phyloP scores from a whole-genome alignment of 164 flowering plant genomes.

The Annona cherimola region DNA sequence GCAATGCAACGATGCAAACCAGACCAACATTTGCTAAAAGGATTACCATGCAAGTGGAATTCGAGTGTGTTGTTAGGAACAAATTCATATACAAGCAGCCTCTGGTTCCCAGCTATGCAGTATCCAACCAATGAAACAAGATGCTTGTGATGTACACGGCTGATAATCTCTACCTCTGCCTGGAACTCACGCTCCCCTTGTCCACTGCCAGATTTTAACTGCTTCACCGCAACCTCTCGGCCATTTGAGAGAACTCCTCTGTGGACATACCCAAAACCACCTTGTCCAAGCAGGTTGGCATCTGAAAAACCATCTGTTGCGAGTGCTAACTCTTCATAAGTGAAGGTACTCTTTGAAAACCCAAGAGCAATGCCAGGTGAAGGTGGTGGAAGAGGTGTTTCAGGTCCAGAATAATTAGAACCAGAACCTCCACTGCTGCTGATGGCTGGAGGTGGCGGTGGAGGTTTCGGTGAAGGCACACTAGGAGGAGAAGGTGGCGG shows the following conservation, averaged over 20 bases:
- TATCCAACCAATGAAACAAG: slow-evolving; percentile 94
- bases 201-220: slow-evolving; percentile 85
- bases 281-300: slow-evolving; percentile 89
- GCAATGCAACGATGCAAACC: neutral
- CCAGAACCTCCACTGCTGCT: slow-evolving; percentile 72
- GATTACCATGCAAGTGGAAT: slow-evolving; percentile 84
- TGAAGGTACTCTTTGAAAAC: slow-evolving; percentile 72
- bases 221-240: slow-evolving; percentile 86
- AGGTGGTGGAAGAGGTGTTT: slow-evolving; percentile 54
- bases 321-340: slow-evolving; percentile 75
- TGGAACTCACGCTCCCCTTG: slow-evolving; percentile 98
- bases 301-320: slow-evolving; percentile 92
- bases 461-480: slow-evolving; percentile 20
- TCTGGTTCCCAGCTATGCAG: slow-evolving; percentile 64
- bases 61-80: slow-evolving; percentile 91
- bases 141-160: slow-evolving; percentile 94
- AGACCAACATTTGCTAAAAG: neutral
- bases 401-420: slow-evolving; percentile 60
- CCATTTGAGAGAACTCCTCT: slow-evolving; percentile 87
- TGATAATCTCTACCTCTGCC: slow-evolving; percentile 94
- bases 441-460: slow-evolving; percentile 40
- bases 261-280: slow-evolving; percentile 98
- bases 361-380: slow-evolving; percentile 64
- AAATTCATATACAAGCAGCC: slow-evolving; percentile 95
- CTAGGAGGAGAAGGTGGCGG: slow-evolving; percentile 30